Percentiles rank a stretch among this genome's conserved stretches.
phyloP scores from a whole-genome alignment of 345 rosid genomes.

The Camelina sativa region DNA sequence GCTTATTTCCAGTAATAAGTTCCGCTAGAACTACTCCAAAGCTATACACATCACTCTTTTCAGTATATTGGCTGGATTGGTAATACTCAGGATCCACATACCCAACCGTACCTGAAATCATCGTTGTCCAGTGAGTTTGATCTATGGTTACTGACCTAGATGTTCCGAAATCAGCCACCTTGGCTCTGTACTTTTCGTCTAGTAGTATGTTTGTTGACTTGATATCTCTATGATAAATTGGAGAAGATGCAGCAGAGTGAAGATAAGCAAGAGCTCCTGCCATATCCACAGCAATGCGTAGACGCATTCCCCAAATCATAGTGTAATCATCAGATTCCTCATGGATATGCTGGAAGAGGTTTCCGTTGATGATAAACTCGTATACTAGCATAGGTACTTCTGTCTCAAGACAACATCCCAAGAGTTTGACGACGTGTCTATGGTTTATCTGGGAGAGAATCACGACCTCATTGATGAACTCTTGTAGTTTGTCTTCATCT shows the following conservation, averaged over 20 bases:
- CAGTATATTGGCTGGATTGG: constrained; percentile 32
- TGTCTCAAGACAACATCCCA: constrained; percentile 60
- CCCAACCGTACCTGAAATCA: constrained; percentile 37
- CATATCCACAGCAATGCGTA: constrained; percentile 44
- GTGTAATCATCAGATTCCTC: constrained; percentile 19
- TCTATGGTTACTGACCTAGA: constrained; percentile 40
- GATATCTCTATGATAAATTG: constrained; percentile 51
- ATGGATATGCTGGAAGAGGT: constrained; percentile 52
- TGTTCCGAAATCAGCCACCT: constrained; percentile 42
- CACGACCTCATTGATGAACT: constrained; percentile 54
- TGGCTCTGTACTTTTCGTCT: constrained; percentile 41
- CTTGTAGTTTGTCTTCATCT: constrained; percentile 51
- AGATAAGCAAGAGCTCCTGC: constrained; percentile 47
- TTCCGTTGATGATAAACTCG: constrained; percentile 51
- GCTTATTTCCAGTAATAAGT: constrained; percentile 23
- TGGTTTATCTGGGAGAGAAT: constrained; percentile 58
- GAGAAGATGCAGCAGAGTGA: constrained; percentile 47
- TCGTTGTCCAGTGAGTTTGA: constrained; percentile 43
- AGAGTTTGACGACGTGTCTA: constrained; percentile 48
- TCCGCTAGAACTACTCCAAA: constrained; percentile 32
- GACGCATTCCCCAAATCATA: constrained; percentile 48
- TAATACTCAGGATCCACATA: constrained; percentile 41
- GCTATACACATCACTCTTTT: constrained; percentile 44
- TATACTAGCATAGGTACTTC: constrained; percentile 56
- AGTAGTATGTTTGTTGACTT: constrained; percentile 43